Base-by-base conservation (phyloP, 148 eudicot genomes). In the Beta vulgaris region DNA sequence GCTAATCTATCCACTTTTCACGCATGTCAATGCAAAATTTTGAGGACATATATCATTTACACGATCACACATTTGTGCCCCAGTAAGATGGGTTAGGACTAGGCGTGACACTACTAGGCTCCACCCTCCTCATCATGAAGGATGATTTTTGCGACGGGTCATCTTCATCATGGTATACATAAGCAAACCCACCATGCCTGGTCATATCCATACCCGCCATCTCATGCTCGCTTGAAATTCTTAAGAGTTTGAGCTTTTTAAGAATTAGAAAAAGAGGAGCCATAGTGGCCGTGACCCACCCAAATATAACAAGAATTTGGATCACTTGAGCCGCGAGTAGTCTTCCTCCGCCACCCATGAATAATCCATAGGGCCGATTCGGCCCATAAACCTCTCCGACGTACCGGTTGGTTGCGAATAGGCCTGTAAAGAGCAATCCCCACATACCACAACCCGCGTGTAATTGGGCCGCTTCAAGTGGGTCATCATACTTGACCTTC, bases 321-420 rank as follows among this genome's bases (percentile, higher is more conserved):
- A 84, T 35, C 15, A 84, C 34, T 59, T 84, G 87, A 8, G 87
- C 87, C 29, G 84, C 84, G 19, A 84, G 55, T 11, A 84, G 77
- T 67, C 39, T 77, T 31, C 82, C 82, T 0, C 87, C 87, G 11
- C 87, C 87, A 16, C 87, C 87, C 87, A 84, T 84, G 25, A 84
- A 81, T 6, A 84, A 18, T 39, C 87, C 87, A 16, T 84, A 72
- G 23, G 87, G 87, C n/a, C 87, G 76, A 19, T 54, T 81, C 35
- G 18, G 7, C 18, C 71, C 59, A 23, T 81, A 84, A 2, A 85
- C 76, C 76, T 84, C 87, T 0, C 43, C 26, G 2, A 84, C 84
- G 35, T 73, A 76, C 13, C 36, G 7, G 26, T 76, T 51, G 5
- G 26, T 34, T 0, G 87, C 87, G 28, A 84, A 84, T 19, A 84